phyloP scores from a whole-genome alignment of 2,329 filamentous ascomycete species.

The Exophiala bonariae region DNA sequence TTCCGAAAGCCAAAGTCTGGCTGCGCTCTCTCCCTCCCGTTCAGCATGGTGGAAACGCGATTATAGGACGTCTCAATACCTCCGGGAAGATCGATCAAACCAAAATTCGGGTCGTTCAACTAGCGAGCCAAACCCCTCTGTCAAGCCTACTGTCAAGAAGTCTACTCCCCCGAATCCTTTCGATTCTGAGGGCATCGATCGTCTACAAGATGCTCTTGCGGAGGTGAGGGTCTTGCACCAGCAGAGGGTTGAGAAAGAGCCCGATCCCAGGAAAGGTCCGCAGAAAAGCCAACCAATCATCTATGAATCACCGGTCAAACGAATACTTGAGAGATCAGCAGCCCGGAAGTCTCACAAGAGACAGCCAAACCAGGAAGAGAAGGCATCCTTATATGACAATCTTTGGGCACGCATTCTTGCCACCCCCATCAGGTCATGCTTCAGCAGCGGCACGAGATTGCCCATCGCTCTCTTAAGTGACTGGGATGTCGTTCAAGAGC shows the following conservation, averaged over 20 bases:
- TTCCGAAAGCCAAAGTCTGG: not conserved
- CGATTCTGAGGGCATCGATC: not conserved
- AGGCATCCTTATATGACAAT: slow-evolving; percentile 20
- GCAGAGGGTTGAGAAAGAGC: no score
- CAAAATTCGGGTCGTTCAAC: no score
- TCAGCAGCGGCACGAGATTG: slow-evolving; percentile 20
- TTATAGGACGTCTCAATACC: no score
- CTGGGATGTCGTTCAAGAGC: slow-evolving; percentile 17
- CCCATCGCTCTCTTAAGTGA: slow-evolving; percentile 19
- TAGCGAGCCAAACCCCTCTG: no score
- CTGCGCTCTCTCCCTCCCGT: not conserved
- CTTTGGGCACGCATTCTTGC: slow-evolving; percentile 27
- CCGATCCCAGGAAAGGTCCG: no score
- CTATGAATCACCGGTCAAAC: slow-evolving; percentile 16
- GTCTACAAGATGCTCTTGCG: not conserved
- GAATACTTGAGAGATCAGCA: not conserved
- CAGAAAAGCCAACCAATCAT: no score
- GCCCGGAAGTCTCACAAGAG: slow-evolving; percentile 1
- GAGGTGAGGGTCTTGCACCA: no score
- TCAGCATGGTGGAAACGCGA: no score
- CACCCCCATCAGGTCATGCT: slow-evolving; percentile 18
- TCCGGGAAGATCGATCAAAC: no score
- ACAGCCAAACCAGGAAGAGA: slow-evolving; percentile 8
- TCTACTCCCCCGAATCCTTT: not conserved
- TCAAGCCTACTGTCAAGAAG: not conserved